phyloP scores from a whole-genome alignment of 768 basidiomycete species.

The Kwoniella botswanensis region DNA sequence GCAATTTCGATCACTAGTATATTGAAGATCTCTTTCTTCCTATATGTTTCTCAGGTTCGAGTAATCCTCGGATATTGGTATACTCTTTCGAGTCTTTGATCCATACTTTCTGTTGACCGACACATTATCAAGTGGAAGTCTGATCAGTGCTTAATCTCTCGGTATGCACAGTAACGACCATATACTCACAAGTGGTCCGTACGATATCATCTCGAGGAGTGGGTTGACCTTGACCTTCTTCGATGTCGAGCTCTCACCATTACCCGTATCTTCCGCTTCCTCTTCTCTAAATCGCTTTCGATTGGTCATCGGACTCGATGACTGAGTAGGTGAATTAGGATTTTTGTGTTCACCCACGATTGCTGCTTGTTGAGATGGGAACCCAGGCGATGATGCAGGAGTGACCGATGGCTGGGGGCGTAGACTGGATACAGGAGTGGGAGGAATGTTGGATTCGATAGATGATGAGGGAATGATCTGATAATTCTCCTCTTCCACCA shows the following conservation, averaged over 20 bases:
- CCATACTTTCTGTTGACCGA: background rate
- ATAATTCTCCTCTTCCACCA: background rate
- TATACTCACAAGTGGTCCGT: background rate
- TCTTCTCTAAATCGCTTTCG: too few relatives aligned
- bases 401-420: too few relatives aligned
- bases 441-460: background rate
- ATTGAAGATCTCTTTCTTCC: background rate
- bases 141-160: too few relatives aligned
- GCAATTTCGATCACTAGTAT: conserved; percentile 1
- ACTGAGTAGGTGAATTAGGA: too few relatives aligned
- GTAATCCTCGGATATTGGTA: background rate
- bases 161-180: too few relatives aligned
- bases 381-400: too few relatives aligned
- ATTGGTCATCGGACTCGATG: too few relatives aligned
- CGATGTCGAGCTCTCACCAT: background rate
- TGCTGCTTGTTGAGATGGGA: too few relatives aligned
- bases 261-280: background rate
- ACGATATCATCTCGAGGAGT: background rate
- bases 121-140: background rate
- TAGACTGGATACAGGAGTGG: background rate
- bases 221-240: background rate
- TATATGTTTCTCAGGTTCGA: background rate
- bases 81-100: background rate
- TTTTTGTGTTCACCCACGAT: too few relatives aligned
- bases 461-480: background rate